Conservation (phyloP, 2,329 filamentous ascomycete species). For the Orbilia javanica region DNA sequence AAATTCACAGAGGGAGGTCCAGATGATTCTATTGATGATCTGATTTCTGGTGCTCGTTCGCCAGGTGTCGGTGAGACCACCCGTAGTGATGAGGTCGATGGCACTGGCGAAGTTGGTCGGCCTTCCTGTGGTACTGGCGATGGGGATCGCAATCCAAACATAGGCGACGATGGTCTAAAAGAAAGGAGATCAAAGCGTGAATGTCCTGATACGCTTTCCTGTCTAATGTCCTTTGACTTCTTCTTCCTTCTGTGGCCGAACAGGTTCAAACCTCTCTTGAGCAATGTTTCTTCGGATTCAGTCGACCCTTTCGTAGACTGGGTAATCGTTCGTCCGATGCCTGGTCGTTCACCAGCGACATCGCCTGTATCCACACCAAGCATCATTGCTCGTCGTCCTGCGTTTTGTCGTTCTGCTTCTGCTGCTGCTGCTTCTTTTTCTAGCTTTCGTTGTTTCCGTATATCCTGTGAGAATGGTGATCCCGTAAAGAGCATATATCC, state of each 20-base stretch:
- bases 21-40: constrained; percentile 47
- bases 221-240: constrained; percentile 48
- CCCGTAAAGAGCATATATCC: constrained; percentile 57
- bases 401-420: constrained; percentile 41
- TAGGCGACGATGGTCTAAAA: constrained; percentile 46
- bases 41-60: constrained; percentile 29
- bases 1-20: constrained; percentile 33
- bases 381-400: constrained; percentile 54
- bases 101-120: constrained; percentile 44
- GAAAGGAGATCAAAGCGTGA: constrained; percentile 53
- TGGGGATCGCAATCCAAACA: constrained; percentile 46
- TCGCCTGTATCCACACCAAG: constrained; percentile 48
- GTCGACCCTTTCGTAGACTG: constrained; percentile 47
- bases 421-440: constrained; percentile 50
- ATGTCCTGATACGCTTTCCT: constrained; percentile 15
- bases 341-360: constrained; percentile 32
- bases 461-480: constrained; percentile 49
- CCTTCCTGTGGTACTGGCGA: constrained; percentile 37
- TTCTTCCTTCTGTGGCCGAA: constrained; percentile 55
- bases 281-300: constrained; percentile 48
- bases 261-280: constrained; percentile 44
- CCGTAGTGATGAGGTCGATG: constrained; percentile 35
- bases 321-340: constrained; percentile 36
- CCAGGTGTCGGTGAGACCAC: constrained; percentile 48
- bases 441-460: constrained; percentile 53